A percentile compares a stretch with the other conserved stretches of the same genome.
Conservation (phyloP, 805 yeast genomes). For the Wickerhamiella kurtzmanii region DNA sequence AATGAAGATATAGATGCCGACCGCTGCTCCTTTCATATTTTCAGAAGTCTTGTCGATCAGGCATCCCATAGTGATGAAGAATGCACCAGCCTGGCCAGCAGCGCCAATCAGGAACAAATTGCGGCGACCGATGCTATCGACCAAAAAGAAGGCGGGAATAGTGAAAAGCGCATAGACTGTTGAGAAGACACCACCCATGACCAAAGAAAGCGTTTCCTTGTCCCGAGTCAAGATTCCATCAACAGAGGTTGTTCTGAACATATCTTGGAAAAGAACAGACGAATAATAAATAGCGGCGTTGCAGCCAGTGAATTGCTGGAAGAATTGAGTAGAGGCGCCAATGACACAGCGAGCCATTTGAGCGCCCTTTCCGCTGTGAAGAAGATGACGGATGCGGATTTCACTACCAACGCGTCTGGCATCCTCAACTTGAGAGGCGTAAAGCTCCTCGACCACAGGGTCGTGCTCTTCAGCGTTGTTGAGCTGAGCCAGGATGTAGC, state of each 20-base stretch:
- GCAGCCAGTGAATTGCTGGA: conserved; percentile 60
- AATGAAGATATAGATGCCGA: conserved; percentile 45
- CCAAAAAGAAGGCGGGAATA: conserved; percentile 64
- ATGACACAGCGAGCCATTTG: conserved; percentile 23
- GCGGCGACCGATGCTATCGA: conserved; percentile 66
- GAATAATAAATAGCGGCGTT: conserved; percentile 47
- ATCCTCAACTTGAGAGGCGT: conserved; percentile 16
- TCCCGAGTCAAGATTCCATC: not conserved
- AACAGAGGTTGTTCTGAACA: conserved; percentile 8
- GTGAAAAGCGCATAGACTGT: conserved; percentile 72
- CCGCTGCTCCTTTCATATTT: conserved; percentile 46
- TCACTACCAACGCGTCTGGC: conserved; percentile 9
- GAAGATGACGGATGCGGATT: not conserved
- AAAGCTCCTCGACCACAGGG: conserved; percentile 11
- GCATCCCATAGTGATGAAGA: conserved; percentile 29
- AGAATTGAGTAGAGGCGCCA: conserved; percentile 54
- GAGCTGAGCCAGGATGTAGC: conserved; percentile 38
- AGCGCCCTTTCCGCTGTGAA: conserved; percentile 33
- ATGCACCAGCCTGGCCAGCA: conserved; percentile 33
- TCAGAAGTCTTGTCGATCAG: conserved; percentile 25
- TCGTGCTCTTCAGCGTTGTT: conserved; percentile 14
- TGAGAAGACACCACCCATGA: conserved; percentile 25
- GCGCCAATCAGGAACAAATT: conserved; percentile 41
- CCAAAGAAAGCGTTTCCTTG: conserved; percentile 10
- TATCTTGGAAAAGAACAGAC: conserved; percentile 18